These are phyloP conservation scores for Yarrowia sp. DNA, from an alignment of 805 yeast species.

Conservation along the genomic window DNA sequence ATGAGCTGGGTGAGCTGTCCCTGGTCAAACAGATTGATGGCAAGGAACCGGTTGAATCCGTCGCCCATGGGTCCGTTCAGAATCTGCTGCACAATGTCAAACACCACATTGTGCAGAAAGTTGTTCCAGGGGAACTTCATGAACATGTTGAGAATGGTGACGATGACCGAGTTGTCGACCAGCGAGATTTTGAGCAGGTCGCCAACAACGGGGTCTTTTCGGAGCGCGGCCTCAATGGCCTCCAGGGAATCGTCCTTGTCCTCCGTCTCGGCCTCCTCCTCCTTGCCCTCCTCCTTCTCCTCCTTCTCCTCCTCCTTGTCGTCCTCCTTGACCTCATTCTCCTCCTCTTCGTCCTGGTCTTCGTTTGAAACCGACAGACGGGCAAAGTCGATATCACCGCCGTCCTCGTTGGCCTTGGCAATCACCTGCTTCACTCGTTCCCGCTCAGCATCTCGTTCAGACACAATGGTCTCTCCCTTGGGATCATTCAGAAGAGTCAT, in stretches of 20 bases:
- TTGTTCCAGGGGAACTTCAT: slow-evolving; percentile 94
- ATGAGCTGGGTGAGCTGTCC: slow-evolving; percentile 58
- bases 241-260: slow-evolving; percentile 34
- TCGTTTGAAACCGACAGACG: slow-evolving; percentile 36
- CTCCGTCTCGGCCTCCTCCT: neutral
- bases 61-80: slow-evolving; percentile 83
- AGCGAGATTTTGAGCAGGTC: slow-evolving; percentile 81
- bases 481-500: slow-evolving; percentile 86
- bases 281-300: neutral
- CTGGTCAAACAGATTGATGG: slow-evolving; percentile 67
- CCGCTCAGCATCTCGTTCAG: slow-evolving; percentile 67
- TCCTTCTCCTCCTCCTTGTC: neutral
- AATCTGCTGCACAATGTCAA: slow-evolving; percentile 92
- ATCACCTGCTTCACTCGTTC: slow-evolving; percentile 45
- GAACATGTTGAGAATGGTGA: slow-evolving; percentile 68
- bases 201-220: slow-evolving; percentile 72
- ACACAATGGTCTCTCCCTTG: slow-evolving; percentile 64
- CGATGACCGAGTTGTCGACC: slow-evolving; percentile 67
- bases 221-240: slow-evolving; percentile 44
- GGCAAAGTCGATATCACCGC: slow-evolving; percentile 28
- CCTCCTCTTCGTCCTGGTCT: slow-evolving; percentile 24
- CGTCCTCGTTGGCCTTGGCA: slow-evolving; percentile 33
- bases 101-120: slow-evolving; percentile 93
- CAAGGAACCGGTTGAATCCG: slow-evolving; percentile 78
- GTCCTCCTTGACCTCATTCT: neutral